These are phyloP conservation scores for Leccinum uliginosum DNA, from an alignment of 768 basidiomycete genomes.

Conservation along the genomic window DNA sequence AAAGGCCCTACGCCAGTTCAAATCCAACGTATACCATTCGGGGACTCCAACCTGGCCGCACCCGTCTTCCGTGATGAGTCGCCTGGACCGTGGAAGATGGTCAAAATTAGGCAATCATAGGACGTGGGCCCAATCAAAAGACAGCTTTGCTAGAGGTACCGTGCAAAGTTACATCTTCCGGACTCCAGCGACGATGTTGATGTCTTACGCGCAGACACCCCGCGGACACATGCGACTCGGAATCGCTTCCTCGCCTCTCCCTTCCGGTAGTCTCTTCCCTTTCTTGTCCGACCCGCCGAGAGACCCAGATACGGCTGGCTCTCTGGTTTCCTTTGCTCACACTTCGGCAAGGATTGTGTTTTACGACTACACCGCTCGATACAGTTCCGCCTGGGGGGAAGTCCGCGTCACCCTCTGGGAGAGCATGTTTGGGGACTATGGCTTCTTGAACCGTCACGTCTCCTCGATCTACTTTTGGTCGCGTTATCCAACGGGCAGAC, in stretches of 20 bases:
- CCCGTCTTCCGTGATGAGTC: conserved; percentile 52
- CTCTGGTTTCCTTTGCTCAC: conserved; percentile 66
- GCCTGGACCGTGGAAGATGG: conserved; percentile 59
- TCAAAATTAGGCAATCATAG: conserved; percentile 75
- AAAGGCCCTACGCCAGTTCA: conserved; percentile 15
- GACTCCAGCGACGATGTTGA: background rate
- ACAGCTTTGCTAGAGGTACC: conserved; percentile 59
- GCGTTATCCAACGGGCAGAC: conserved; percentile 93
- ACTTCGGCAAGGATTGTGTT: conserved; percentile 65
- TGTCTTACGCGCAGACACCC: conserved; percentile 44
- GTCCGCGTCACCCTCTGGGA: conserved; percentile 75
- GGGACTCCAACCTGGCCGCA: conserved; percentile 41
- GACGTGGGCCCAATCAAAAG: conserved; percentile 61
- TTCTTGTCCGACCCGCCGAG: conserved; percentile 44
- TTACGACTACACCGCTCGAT: conserved; percentile 90
- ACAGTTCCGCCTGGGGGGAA: conserved; percentile 83
- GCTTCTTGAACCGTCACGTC: conserved; percentile 32
- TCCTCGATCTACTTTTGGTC: conserved; percentile 81
- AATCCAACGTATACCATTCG: conserved; percentile 55
- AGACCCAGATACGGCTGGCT: conserved; percentile 49
- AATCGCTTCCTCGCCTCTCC: conserved; percentile 55
- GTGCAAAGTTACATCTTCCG: background rate
- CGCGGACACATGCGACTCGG: conserved; percentile 70
- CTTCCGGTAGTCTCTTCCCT: conserved; percentile 75
- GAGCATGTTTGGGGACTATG: conserved; percentile 56